A percentile compares a stretch with the other conserved stretches of the same genome.
These are phyloP conservation scores for Leccinum fallax DNA, from an alignment of 1,284 basidiomycete genomes.

Conservation along the genomic window DNA sequence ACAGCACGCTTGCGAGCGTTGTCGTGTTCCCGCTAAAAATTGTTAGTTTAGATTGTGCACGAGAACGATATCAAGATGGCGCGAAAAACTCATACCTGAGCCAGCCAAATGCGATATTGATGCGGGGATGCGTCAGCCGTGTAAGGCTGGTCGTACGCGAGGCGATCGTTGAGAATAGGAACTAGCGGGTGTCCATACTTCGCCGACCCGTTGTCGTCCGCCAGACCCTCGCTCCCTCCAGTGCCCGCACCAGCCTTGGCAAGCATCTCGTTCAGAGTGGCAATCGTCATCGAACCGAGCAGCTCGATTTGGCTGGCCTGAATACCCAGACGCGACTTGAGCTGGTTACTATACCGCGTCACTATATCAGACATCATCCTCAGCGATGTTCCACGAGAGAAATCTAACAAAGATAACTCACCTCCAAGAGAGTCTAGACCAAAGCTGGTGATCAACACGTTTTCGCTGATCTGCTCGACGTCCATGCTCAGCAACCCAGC, in stretches of 20 bases:
- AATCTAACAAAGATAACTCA: constrained; percentile 9
- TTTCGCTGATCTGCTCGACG: constrained; percentile 30
- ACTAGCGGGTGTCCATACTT: constrained; percentile 34
- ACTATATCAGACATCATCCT: not conserved
- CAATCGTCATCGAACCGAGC: constrained; percentile 33
- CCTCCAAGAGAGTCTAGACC: constrained; percentile 35
- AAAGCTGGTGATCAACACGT: constrained; percentile 34
- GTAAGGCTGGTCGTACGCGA: constrained; percentile 35
- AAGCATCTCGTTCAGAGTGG: constrained; percentile 28
- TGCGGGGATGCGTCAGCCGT: constrained; percentile 32
- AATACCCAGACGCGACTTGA: constrained; percentile 30
- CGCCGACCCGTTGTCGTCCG: constrained; percentile 25
- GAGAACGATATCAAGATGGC: too few relatives aligned
- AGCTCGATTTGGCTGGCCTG: constrained; percentile 35
- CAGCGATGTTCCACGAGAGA: not conserved
- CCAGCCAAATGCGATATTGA: constrained; percentile 35
- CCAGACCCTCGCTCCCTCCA: constrained; percentile 5
- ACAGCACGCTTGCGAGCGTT: constrained; percentile 22
- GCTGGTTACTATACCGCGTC: constrained; percentile 33
- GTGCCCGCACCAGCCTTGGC: constrained; percentile 15
- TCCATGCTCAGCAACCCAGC: constrained; percentile 28
- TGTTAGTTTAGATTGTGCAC: not conserved
- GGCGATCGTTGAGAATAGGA: constrained; percentile 31
- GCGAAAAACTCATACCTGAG: constrained; percentile 25
- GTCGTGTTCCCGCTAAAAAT: constrained; percentile 24